These are phyloP conservation scores for Cryptococcus hybrid DNA, from an alignment of 1,284 basidiomycete species.

Conservation along the genomic window DNA sequence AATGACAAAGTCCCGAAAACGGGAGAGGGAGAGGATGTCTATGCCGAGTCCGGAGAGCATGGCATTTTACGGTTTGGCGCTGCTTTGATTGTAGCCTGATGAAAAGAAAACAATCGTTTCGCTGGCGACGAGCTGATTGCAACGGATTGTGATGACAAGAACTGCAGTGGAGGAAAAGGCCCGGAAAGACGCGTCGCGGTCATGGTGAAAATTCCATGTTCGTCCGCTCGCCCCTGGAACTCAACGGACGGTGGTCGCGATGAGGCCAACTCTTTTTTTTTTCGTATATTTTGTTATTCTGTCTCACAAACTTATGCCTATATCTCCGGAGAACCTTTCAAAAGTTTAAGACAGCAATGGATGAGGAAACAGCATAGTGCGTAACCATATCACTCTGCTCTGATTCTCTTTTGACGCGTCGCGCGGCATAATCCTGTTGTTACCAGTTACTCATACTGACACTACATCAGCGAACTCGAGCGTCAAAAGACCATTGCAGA, in stretches of 20 bases:
- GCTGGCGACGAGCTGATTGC: too few relatives aligned
- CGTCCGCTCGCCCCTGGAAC: too few relatives aligned
- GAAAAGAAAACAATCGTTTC: background rate
- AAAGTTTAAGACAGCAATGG: slow-evolving; percentile 17
- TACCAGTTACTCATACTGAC: too few relatives aligned
- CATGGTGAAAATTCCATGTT: too few relatives aligned
- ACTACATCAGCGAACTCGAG: slow-evolving; percentile 42
- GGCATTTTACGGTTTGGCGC: background rate
- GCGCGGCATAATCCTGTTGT: too few relatives aligned
- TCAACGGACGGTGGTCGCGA: too few relatives aligned
- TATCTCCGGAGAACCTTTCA: background rate
- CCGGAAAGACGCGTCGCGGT: too few relatives aligned
- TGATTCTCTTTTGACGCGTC: background rate
- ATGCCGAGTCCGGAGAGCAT: slow-evolving; percentile 72
- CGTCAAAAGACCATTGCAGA: slow-evolving; percentile 49
- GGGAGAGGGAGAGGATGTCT: slow-evolving; percentile 69
- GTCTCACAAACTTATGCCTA: too few relatives aligned
- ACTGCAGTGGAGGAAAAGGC: too few relatives aligned
- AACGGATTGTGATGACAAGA: too few relatives aligned
- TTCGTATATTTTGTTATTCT: too few relatives aligned
- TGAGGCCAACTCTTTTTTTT: too few relatives aligned
- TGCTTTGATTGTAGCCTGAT: background rate
- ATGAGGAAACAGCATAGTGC: slow-evolving; percentile 39
- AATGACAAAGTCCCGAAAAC: slow-evolving; percentile 60
- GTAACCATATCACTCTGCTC: slow-evolving; percentile 2